phyloP scores from a whole-genome alignment of 164 flowering plant genomes.

The Stephania japonica region DNA sequence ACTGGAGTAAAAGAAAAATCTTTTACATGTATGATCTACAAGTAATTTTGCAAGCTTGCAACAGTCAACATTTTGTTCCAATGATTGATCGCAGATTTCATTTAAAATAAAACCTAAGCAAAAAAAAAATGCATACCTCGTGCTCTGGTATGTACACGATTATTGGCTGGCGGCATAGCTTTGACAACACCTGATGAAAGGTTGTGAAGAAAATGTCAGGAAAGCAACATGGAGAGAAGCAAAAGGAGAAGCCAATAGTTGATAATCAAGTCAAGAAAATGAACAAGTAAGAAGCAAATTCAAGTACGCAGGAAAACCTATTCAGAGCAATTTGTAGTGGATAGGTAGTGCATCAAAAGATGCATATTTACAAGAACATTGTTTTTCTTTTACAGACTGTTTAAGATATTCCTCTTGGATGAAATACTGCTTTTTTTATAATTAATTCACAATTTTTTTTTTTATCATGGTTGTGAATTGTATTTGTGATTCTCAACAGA shows the following conservation, averaged over 20 bases:
- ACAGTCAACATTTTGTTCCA: not conserved
- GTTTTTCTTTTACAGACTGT: no score
- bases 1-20: not conserved
- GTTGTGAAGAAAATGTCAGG: constrained; percentile 6
- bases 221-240: not conserved
- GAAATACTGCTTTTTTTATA: no score
- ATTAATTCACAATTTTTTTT: no score
- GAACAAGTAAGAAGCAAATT: not conserved
- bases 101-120: no score
- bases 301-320: not conserved
- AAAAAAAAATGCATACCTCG: constrained; percentile 45
- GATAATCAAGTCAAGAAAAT: not conserved
- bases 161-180: constrained; percentile 66
- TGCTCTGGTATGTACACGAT: constrained; percentile 81
- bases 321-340: not conserved
- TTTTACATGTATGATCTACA: not conserved
- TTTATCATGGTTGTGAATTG: no score
- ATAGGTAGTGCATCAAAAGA: no score
- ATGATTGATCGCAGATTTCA: not conserved
- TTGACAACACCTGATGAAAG: constrained; percentile 67
- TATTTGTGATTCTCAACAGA: no score
- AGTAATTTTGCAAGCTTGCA: not conserved
- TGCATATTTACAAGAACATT: no score
- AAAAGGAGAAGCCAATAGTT: not conserved
- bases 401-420: no score